A percentile compares a stretch with the other conserved stretches of the same genome.
Conservation (phyloP, 371 early-diverging fungal species). For the Actinomortierella wolfii region DNA sequence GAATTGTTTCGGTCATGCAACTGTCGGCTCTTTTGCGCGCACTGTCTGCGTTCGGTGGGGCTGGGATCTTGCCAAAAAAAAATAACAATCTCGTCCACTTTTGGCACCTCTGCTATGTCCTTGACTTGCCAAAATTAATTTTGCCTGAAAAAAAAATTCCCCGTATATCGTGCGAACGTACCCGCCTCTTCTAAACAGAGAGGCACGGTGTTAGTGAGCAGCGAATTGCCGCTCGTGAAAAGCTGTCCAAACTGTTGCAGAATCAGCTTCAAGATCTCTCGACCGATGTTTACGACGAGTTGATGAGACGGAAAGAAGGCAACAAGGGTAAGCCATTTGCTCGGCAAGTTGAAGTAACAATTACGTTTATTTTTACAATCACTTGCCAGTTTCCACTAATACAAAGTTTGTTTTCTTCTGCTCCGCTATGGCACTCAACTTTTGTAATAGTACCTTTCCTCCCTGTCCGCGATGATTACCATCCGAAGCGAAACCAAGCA, state of each 20-base stretch:
- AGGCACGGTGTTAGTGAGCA: slow-evolving; percentile 56
- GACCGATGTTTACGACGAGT: slow-evolving; percentile 95
- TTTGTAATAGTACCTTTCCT: slow-evolving; percentile 79
- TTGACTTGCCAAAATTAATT: no score
- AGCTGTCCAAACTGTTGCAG: slow-evolving; percentile 78
- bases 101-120: no score
- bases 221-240: slow-evolving; percentile 78
- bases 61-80: no score
- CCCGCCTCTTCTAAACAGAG: slow-evolving; percentile 22
- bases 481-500: slow-evolving; percentile 96
- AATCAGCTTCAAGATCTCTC: slow-evolving; percentile 93
- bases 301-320: slow-evolving; percentile 70
- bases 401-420: not conserved
- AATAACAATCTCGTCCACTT: no score
- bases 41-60: no score
- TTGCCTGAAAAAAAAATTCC: no score
- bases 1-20: no score
- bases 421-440: slow-evolving; percentile 1
- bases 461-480: slow-evolving; percentile 81
- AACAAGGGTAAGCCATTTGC: slow-evolving; percentile 56
- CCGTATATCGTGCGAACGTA: not conserved
- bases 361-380: no score
- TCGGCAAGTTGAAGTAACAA: slow-evolving; percentile 1
- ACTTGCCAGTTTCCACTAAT: not conserved
- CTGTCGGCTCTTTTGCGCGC: no score